These are phyloP conservation scores for Exophiala sp. DNA, from an alignment of 2,329 filamentous ascomycete genomes.

Conservation along the genomic window DNA sequence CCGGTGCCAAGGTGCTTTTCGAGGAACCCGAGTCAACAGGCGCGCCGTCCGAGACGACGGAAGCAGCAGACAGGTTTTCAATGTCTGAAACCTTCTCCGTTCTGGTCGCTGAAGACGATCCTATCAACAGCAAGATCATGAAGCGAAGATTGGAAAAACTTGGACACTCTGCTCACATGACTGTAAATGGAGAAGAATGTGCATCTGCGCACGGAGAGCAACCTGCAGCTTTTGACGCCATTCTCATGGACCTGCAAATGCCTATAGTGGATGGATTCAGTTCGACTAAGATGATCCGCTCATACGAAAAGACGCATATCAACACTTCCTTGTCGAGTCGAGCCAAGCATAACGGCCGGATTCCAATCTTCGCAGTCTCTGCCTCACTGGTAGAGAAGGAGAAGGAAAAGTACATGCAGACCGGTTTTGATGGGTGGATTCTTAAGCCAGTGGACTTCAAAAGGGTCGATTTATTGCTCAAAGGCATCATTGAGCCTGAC, in stretches of 20 bases:
- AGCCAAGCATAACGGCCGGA: constrained; percentile 59
- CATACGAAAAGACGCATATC: constrained; percentile 59
- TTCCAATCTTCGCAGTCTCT: constrained; percentile 83
- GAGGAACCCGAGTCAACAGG: constrained; percentile 12
- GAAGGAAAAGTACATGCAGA: constrained; percentile 65
- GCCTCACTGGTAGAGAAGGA: constrained; percentile 73
- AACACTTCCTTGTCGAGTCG: constrained; percentile 55
- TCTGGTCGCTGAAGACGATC: constrained; percentile 82
- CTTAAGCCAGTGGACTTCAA: constrained; percentile 83
- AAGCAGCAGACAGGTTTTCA: neutral
- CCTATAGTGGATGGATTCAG: constrained; percentile 82
- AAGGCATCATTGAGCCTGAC: constrained; percentile 62
- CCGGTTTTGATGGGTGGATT: constrained; percentile 88
- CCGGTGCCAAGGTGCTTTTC: constrained; percentile 12
- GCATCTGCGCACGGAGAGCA: constrained; percentile 65
- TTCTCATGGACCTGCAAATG: constrained; percentile 96
- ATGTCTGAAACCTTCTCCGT: constrained; percentile 54
- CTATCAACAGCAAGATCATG: constrained; percentile 78
- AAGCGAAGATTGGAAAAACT: constrained; percentile 74
- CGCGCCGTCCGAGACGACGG: constrained; percentile 10
- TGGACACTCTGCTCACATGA: constrained; percentile 68
- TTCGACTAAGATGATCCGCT: constrained; percentile 79
- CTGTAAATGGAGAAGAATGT: constrained; percentile 82
- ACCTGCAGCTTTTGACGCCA: constrained; percentile 64
- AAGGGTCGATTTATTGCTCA: constrained; percentile 65